phyloP scores from a whole-genome alignment of 306 rosid genomes.

The Gleditsia sinensis region DNA sequence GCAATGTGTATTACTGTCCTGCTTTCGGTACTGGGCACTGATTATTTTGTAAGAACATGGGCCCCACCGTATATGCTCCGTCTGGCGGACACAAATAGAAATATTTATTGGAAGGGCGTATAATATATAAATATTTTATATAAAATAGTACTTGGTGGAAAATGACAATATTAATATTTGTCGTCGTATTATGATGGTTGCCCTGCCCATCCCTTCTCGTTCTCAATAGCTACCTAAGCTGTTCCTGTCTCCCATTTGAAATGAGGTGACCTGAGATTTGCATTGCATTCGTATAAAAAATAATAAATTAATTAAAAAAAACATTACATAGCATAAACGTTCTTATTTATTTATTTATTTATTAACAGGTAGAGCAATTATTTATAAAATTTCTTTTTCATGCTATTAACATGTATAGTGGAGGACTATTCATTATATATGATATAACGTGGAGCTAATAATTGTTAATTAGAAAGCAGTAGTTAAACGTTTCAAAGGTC shows the following conservation, averaged over 20 bases:
- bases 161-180: not conserved
- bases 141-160: not conserved
- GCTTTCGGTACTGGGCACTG: slow-evolving; percentile 70
- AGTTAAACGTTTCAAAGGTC: not conserved
- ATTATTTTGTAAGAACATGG: slow-evolving; percentile 56
- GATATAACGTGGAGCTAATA: too few relatives aligned
- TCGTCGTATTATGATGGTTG: not conserved
- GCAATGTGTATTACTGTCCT: slow-evolving; percentile 30
- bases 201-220: slow-evolving; percentile 12
- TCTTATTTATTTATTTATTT: too few relatives aligned
- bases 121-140: not conserved
- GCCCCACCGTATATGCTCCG: slow-evolving; percentile 44
- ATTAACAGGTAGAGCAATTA: not conserved
- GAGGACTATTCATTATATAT: too few relatives aligned
- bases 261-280: slow-evolving; percentile 44
- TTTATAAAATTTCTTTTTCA: not conserved
- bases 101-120: not conserved
- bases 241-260: slow-evolving; percentile 25
- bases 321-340: slow-evolving; percentile 31
- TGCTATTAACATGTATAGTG: too few relatives aligned
- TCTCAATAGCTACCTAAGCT: not conserved
- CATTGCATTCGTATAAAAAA: not conserved
- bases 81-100: not conserved
- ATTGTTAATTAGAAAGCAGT: not conserved
- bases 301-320: not conserved